Evolutionary conservation across 345 rosid genomes (phyloP).

Genomic region (Durio zibethinus): DNA sequence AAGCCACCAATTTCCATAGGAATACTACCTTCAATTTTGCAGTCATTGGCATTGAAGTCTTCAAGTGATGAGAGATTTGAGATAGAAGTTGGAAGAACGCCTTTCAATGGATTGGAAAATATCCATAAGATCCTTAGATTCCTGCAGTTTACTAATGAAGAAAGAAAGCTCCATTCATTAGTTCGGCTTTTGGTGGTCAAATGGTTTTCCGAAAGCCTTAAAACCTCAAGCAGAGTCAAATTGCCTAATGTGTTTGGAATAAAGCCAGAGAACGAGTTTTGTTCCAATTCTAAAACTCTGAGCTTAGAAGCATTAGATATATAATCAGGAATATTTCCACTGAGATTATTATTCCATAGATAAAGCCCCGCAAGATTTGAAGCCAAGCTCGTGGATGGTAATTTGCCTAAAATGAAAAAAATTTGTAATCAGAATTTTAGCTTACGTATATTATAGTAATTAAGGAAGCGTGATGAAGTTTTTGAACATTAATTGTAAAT

Average conservation of each 20-base stretch:
- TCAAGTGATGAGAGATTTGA: neutral
- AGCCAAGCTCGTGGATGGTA: neutral
- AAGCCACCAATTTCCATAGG: neutral
- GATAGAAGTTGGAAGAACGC: slow-evolving; percentile 6
- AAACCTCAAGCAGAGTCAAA: neutral
- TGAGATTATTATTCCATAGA: neutral
- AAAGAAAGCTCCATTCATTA: neutral
- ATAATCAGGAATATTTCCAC: neutral
- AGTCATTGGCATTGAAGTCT: neutral
- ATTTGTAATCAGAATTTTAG: no score
- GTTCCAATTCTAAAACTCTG: neutral
- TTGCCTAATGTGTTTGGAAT: slow-evolving; percentile 7
- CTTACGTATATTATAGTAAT: no score
- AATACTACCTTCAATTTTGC: slow-evolving; percentile 11
- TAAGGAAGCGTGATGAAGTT: no score
- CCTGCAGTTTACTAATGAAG: slow-evolving; percentile 14
- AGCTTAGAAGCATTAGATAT: slow-evolving; percentile 5
- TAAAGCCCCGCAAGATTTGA: neutral
- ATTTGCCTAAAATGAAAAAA: neutral
- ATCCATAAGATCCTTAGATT: neutral
- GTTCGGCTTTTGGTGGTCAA: neutral
- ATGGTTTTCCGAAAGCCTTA: neutral
- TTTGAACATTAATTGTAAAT: no score
- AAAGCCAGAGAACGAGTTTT: slow-evolving; percentile 3
- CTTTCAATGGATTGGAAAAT: neutral